Conservation (phyloP, 352 stramenopile species). For the Phytophthora pisi region DNA sequence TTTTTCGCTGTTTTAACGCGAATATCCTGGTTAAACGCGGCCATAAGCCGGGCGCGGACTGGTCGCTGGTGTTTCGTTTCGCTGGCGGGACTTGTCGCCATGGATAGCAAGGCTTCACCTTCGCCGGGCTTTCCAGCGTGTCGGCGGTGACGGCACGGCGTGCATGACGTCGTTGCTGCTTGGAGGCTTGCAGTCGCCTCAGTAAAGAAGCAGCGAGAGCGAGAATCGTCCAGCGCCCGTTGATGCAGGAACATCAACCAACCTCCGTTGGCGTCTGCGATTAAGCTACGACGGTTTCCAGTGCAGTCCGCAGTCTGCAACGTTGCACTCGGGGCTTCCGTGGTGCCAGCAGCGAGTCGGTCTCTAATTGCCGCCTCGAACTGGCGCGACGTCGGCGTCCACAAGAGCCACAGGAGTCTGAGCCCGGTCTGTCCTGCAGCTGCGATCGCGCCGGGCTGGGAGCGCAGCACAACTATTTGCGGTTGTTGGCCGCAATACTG, state of each 20-base stretch:
- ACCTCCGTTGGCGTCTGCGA: neutral
- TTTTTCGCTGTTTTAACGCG: conserved; percentile 9
- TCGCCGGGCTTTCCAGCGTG: neutral
- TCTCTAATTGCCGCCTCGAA: conserved; percentile 15
- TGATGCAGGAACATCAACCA: neutral
- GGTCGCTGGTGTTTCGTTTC: conserved; percentile 7
- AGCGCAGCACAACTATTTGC: too few relatives aligned
- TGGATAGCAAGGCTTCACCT: neutral
- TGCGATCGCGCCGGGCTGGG: conserved; percentile 6
- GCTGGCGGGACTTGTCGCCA: neutral
- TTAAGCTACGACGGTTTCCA: neutral
- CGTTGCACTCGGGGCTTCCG: conserved; percentile 7
- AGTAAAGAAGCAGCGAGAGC: conserved; percentile 4
- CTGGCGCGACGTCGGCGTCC: conserved; percentile 5
- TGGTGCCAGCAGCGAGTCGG: conserved; percentile 10
- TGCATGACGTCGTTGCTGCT: neutral
- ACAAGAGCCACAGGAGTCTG: conserved; percentile 20
- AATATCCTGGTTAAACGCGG: conserved; percentile 1
- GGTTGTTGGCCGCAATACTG: neutral
- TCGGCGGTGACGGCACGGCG: neutral
- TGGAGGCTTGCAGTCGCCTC: neutral
- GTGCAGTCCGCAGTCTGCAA: conserved; percentile 4
- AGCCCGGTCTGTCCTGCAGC: conserved; percentile 32
- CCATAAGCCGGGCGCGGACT: neutral
- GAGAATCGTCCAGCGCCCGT: neutral